Evolutionary conservation across 169 alveolate species (phyloP).

Genomic region (Babesia ovata): DNA sequence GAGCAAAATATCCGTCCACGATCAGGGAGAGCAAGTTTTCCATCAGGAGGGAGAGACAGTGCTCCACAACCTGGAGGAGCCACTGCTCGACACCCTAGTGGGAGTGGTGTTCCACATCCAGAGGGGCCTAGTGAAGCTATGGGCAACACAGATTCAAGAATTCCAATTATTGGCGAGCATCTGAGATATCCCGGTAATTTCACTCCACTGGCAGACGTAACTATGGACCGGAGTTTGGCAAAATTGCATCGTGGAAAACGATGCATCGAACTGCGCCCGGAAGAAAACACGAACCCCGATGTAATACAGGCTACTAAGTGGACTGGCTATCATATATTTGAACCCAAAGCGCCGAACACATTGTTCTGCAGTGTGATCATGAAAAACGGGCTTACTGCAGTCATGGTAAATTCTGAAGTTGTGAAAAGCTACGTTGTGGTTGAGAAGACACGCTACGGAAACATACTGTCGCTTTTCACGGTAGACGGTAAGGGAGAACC

Average conservation of each 20-base stretch:
- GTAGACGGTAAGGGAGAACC: neutral
- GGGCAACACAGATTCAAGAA: neutral
- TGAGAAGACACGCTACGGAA: neutral
- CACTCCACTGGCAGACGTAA: too few species aligned
- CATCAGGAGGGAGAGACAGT: too few species aligned
- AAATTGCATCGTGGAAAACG: neutral
- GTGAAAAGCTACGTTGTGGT: neutral
- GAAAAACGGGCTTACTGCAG: neutral
- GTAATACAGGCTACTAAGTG: too few species aligned
- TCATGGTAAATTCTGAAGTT: neutral
- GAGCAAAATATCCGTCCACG: too few species aligned
- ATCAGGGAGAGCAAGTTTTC: too few species aligned
- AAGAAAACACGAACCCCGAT: neutral
- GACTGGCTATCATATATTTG: neutral
- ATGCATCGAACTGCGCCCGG: slow-evolving; percentile 1
- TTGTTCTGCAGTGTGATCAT: neutral
- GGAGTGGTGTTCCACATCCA: neutral
- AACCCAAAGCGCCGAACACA: neutral
- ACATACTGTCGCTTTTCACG: slow-evolving; percentile 6
- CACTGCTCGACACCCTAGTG: neutral
- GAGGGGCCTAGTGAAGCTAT: neutral
- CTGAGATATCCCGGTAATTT: too few species aligned
- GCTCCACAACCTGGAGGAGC: too few species aligned
- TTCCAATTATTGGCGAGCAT: neutral
- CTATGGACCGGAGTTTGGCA: neutral